Conservation (phyloP, 805 yeast species). For the Henningerozyma blattae region DNA sequence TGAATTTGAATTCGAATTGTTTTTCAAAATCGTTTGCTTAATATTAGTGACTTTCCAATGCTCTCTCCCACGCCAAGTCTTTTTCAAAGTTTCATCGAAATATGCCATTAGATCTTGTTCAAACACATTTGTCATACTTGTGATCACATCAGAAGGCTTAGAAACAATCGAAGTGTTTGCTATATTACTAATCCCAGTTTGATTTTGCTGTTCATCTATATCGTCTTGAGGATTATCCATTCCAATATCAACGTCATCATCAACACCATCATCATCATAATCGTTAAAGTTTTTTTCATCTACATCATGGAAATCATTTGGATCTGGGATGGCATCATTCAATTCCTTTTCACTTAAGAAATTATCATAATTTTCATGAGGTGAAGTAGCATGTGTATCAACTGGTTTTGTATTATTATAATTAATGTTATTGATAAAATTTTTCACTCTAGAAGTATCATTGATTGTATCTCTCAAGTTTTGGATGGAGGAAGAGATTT, state of each 20-base stretch:
- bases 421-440: slow-evolving; percentile 32
- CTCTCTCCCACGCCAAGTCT: slow-evolving; percentile 84
- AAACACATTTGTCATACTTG: slow-evolving; percentile 23
- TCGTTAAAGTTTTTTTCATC: slow-evolving; percentile 2
- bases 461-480: slow-evolving; percentile 47
- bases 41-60: slow-evolving; percentile 76
- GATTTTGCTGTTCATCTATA: slow-evolving; percentile 1
- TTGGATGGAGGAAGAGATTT: slow-evolving; percentile 62
- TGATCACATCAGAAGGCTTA: neutral
- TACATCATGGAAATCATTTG: slow-evolving; percentile 8
- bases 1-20: neutral
- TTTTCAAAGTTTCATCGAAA: slow-evolving; percentile 59
- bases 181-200: slow-evolving; percentile 6
- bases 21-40: slow-evolving; percentile 25
- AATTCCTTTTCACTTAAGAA: slow-evolving; percentile 21
- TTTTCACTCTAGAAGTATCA: slow-evolving; percentile 42
- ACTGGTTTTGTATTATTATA: slow-evolving; percentile 6
- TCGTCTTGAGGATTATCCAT: slow-evolving; percentile 7
- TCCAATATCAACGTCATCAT: slow-evolving; percentile 5
- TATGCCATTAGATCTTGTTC: slow-evolving; percentile 65
- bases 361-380: slow-evolving; percentile 6
- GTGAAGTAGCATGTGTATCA: too few species aligned
- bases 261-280: slow-evolving; percentile 10
- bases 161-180: slow-evolving; percentile 4
- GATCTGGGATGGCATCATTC: slow-evolving; percentile 20